Evolutionary conservation across 2,329 filamentous ascomycete species (phyloP).

Genomic region (Clonostachys sp.): DNA sequence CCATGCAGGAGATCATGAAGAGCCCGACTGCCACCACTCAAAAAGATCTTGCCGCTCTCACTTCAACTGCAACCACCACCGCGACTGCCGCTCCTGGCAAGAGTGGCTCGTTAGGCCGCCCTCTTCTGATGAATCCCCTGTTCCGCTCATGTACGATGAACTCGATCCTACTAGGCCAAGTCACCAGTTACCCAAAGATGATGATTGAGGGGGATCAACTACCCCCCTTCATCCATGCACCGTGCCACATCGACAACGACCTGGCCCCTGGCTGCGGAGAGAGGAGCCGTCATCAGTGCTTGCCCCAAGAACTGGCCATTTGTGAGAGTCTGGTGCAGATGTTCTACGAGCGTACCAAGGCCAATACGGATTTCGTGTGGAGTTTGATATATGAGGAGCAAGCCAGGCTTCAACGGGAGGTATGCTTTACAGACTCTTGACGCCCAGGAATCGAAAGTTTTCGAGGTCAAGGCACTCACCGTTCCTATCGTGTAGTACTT

Average conservation of each 20-base stretch:
- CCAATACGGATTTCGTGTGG: constrained; percentile 9
- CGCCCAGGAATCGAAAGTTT: too few species aligned
- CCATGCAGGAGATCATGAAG: too few species aligned
- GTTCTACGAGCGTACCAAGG: constrained; percentile 6
- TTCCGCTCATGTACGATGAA: constrained; percentile 1
- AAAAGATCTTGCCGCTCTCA: too few species aligned
- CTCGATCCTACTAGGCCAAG: constrained; percentile 8
- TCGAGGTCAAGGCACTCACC: too few species aligned
- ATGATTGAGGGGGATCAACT: constrained; percentile 7
- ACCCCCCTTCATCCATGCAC: constrained; percentile 11
- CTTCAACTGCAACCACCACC: too few species aligned
- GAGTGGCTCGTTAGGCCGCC: neutral
- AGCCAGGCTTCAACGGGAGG: constrained; percentile 4
- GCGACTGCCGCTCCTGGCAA: too few species aligned
- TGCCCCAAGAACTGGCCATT: constrained; percentile 7
- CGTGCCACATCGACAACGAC: constrained; percentile 1
- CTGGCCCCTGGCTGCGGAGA: constrained; percentile 1
- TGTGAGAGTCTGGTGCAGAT: constrained; percentile 8
- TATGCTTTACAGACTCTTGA: neutral
- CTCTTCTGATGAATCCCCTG: constrained; percentile 3
- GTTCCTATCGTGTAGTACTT: constrained; percentile 1
- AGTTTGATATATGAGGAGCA: constrained; percentile 9
- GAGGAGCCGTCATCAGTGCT: constrained; percentile 6
- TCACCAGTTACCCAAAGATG: constrained; percentile 10
- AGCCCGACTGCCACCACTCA: too few species aligned